Percentiles rank a stretch among this genome's conserved stretches.
phyloP scores from a whole-genome alignment of 108 stramenopile species.

The Phaeodactylum tricornutum region DNA sequence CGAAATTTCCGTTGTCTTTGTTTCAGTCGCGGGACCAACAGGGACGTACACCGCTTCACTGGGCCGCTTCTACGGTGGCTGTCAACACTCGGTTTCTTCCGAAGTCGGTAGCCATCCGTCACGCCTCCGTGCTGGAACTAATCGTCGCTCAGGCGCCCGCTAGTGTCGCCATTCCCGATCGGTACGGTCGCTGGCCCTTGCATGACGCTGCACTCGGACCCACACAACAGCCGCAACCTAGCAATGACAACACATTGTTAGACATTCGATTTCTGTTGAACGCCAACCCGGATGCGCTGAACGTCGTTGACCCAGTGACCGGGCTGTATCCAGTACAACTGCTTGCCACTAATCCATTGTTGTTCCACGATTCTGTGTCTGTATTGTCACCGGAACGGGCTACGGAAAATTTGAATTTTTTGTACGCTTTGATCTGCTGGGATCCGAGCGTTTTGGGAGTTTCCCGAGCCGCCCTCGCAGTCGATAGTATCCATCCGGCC shows the following conservation, averaged over 20 bases:
- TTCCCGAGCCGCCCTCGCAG: no score
- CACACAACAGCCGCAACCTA: not conserved
- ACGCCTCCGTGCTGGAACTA: not conserved
- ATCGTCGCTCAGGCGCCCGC: slow-evolving; percentile 7
- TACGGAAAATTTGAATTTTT: no score
- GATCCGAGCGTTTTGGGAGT: no score
- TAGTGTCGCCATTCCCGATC: slow-evolving; percentile 6
- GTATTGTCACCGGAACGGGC: no score
- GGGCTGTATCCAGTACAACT: slow-evolving; percentile 20
- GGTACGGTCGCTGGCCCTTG: slow-evolving; percentile 16
- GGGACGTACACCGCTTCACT: slow-evolving; percentile 14
- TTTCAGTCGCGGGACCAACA: slow-evolving; percentile 11
- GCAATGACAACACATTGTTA: not conserved
- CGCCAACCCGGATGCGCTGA: slow-evolving; percentile 14
- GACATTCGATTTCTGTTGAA: slow-evolving; percentile 5
- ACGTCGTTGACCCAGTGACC: slow-evolving; percentile 13
- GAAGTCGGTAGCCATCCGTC: not conserved
- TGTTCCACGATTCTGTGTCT: no score
- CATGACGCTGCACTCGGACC: slow-evolving; percentile 14
- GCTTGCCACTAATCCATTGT: slow-evolving; percentile 12
- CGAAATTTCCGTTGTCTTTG: no score
- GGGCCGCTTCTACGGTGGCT: slow-evolving; percentile 5
- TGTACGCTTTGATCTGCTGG: no score
- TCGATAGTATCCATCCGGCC: no score
- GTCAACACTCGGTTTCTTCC: not conserved